phyloP scores from a whole-genome alignment of 306 rosid genomes.

The Glycine latifolia region DNA sequence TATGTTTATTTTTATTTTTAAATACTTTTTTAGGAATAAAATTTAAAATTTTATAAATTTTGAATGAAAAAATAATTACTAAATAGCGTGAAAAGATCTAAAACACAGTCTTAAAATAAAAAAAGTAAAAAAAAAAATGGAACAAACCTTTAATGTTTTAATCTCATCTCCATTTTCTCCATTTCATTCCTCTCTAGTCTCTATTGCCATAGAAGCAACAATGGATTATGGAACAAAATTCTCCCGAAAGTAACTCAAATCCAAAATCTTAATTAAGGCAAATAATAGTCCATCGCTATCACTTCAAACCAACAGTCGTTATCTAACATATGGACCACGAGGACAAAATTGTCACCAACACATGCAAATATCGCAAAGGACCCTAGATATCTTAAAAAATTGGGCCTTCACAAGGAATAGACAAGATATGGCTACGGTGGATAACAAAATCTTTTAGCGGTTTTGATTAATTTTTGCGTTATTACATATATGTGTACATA shows the following conservation, averaged over 20 bases:
- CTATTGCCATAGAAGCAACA: not conserved
- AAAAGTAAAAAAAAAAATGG: no score
- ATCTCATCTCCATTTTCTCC: not conserved
- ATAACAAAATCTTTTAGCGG: not conserved
- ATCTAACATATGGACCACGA: constrained; percentile 27
- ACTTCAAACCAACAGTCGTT: not conserved
- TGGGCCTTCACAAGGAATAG: constrained; percentile 32
- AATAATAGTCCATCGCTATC: not conserved
- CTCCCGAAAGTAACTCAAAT: not conserved
- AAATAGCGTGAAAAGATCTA: no score
- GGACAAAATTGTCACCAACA: constrained; percentile 29
- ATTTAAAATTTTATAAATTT: no score
- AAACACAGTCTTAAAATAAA: no score
- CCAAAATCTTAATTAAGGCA: not conserved
- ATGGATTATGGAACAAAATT: not conserved
- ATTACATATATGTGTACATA: no score
- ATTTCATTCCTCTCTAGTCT: not conserved
- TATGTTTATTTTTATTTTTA: no score
- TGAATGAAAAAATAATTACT: no score
- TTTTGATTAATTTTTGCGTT: not conserved
- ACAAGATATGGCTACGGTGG: not conserved
- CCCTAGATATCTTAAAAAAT: not conserved
- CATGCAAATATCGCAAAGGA: constrained; percentile 30
- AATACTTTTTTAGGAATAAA: no score
- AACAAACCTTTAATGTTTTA: no score